Evolutionary conservation across 192 early-diverging fungal genomes (phyloP).

Genomic region (Oehlia diaphana): DNA sequence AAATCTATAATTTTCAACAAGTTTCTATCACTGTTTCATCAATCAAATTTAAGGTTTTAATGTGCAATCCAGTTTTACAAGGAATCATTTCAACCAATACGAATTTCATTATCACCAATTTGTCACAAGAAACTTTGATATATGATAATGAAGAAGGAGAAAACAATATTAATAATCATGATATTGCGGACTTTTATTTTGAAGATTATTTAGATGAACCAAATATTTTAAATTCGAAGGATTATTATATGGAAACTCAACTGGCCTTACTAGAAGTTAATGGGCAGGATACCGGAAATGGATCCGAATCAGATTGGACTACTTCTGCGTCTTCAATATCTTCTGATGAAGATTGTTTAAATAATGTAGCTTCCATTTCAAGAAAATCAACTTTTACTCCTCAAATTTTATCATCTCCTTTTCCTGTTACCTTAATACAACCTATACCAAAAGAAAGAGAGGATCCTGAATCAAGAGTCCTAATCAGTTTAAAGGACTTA

Average conservation of each 20-base stretch:
- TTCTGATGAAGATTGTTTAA: constrained; percentile 17
- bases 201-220: constrained; percentile 34
- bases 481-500: constrained; percentile 51
- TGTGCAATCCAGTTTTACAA: constrained; percentile 67
- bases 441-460: constrained; percentile 48
- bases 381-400: constrained; percentile 19
- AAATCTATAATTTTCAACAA: constrained; percentile 34
- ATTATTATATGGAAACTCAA: constrained; percentile 37
- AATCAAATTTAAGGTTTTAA: constrained; percentile 48
- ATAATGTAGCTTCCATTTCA: background rate
- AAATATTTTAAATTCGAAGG: constrained; percentile 28
- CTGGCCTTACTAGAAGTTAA: constrained; percentile 38
- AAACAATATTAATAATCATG: constrained; percentile 31
- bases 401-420: constrained; percentile 36
- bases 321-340: background rate
- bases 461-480: constrained; percentile 53
- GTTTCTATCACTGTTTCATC: background rate
- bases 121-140: constrained; percentile 31
- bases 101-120: constrained; percentile 55
- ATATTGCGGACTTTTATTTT: constrained; percentile 35
- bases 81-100: constrained; percentile 57
- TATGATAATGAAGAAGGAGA: constrained; percentile 33
- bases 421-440: constrained; percentile 44
- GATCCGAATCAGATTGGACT: background rate
- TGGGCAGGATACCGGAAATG: constrained; percentile 16